These are phyloP conservation scores for Calamus simplicifolius DNA, from an alignment of 176 grass and related monocot genomes.

Conservation along the genomic window DNA sequence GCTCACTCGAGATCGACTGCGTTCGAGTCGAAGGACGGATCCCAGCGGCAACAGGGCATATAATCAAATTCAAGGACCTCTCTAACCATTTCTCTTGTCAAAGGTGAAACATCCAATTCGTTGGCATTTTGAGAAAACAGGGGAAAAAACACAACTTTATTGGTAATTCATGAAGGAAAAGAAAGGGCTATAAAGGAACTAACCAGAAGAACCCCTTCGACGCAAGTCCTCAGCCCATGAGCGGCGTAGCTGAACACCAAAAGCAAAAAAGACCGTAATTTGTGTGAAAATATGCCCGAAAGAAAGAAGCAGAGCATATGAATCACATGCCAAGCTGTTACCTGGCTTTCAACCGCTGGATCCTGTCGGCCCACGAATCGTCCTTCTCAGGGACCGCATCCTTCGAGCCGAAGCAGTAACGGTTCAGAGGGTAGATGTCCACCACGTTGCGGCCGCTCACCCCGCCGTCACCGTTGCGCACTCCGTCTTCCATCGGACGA, in stretches of 20 bases:
- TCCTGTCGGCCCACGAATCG: constrained; percentile 31
- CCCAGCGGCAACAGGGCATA: too few species aligned
- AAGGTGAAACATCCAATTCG: neutral
- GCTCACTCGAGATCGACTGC: too few species aligned
- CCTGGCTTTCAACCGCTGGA: constrained; percentile 38
- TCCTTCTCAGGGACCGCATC: constrained; percentile 9
- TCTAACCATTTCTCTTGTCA: neutral
- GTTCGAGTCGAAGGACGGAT: too few species aligned
- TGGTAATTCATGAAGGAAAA: neutral
- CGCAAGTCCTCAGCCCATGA: constrained; percentile 43
- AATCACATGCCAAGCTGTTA: neutral
- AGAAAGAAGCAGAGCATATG: neutral
- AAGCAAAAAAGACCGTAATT: too few species aligned
- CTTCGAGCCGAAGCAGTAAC: constrained; percentile 56
- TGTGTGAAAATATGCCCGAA: neutral
- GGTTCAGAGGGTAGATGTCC: constrained; percentile 36
- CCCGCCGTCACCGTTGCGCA: neutral
- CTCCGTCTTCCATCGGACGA: constrained; percentile 6
- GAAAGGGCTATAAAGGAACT: neutral
- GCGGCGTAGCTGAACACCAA: constrained; percentile 31
- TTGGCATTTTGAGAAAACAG: neutral
- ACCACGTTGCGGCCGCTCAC: constrained; percentile 2
- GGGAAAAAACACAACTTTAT: too few species aligned
- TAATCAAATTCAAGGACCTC: neutral
- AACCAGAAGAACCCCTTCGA: constrained; percentile 53